phyloP scores from a whole-genome alignment of 768 basidiomycete genomes.

The Tulasnella sp. region DNA sequence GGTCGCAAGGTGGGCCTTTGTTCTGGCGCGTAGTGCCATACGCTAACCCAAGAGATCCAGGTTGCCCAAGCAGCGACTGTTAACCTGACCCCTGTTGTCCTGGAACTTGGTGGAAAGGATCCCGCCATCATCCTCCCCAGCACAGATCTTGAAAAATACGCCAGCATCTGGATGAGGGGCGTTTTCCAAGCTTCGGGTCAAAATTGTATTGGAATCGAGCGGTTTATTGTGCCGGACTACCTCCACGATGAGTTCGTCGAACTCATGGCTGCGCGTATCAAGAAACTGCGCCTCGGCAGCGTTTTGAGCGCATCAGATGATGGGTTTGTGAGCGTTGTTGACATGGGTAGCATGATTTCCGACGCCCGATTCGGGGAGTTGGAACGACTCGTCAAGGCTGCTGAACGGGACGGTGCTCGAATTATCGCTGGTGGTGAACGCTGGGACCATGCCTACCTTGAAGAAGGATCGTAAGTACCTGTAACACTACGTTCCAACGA shows the following conservation, averaged over 20 bases:
- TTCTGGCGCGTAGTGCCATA: not conserved
- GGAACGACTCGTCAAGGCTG: conserved; percentile 49
- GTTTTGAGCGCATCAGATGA: conserved; percentile 51
- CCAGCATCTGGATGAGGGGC: conserved; percentile 77
- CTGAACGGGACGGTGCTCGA: conserved; percentile 53
- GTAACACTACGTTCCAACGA: not conserved
- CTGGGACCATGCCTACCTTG: conserved; percentile 52
- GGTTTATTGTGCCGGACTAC: conserved; percentile 68
- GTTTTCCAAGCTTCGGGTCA: conserved; percentile 92
- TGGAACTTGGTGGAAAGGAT: conserved; percentile 94
- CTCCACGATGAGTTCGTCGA: conserved; percentile 67
- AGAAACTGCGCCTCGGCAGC: conserved; percentile 59
- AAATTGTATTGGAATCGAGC: conserved; percentile 95
- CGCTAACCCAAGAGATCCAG: conserved; percentile 27
- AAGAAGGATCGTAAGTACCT: conserved; percentile 38
- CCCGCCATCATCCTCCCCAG: conserved; percentile 79
- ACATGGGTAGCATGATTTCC: conserved; percentile 82
- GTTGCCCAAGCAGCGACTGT: conserved; percentile 75
- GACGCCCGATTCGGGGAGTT: conserved; percentile 57
- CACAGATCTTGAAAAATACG: conserved; percentile 70
- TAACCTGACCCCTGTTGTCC: conserved; percentile 78
- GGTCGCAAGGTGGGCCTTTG: conserved; percentile 47
- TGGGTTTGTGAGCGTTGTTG: conserved; percentile 59
- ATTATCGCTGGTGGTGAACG: conserved; percentile 51
- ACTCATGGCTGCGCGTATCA: conserved; percentile 49